These are phyloP conservation scores for Acer saccharum DNA, from an alignment of 345 rosid species.

Conservation along the genomic window DNA sequence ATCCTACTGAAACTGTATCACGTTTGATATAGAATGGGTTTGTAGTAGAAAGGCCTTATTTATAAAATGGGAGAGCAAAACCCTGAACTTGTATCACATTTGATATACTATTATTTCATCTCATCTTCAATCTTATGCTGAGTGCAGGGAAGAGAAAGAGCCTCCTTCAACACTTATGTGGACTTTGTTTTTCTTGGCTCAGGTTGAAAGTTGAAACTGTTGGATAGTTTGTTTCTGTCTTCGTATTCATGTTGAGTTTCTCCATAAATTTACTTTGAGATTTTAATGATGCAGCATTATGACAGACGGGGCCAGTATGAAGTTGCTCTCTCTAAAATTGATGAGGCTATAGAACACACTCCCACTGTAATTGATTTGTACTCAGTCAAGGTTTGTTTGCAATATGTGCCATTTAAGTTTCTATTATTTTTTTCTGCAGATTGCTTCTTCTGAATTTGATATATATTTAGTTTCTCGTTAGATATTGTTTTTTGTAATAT, in stretches of 20 bases:
- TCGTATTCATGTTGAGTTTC: conserved; percentile 17
- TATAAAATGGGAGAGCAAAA: background rate
- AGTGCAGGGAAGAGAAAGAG: conserved; percentile 79
- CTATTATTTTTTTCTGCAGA: background rate
- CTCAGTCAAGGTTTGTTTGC: conserved; percentile 74
- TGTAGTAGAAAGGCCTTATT: background rate
- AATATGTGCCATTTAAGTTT: conserved; percentile 1
- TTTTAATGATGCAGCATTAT: conserved; percentile 75
- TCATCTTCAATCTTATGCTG: conserved; percentile 18
- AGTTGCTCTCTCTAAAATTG: conserved; percentile 74
- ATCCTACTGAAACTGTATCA: background rate
- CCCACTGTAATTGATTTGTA: conserved; percentile 98
- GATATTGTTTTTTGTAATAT: background rate
- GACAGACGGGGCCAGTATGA: conserved; percentile 89
- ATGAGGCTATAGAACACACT: conserved; percentile 91
- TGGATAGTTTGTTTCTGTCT: conserved; percentile 21
- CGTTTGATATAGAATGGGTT: background rate
- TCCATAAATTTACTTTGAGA: conserved; percentile 13
- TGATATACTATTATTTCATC: background rate
- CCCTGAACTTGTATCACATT: background rate
- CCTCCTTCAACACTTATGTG: conserved; percentile 95
- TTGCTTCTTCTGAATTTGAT: background rate
- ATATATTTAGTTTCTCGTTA: background rate
- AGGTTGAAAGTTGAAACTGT: conserved; percentile 65
- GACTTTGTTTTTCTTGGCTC: conserved; percentile 92